Evolutionary conservation across 371 early-diverging fungal genomes (phyloP).

Genomic region (Mortierella sp.): DNA sequence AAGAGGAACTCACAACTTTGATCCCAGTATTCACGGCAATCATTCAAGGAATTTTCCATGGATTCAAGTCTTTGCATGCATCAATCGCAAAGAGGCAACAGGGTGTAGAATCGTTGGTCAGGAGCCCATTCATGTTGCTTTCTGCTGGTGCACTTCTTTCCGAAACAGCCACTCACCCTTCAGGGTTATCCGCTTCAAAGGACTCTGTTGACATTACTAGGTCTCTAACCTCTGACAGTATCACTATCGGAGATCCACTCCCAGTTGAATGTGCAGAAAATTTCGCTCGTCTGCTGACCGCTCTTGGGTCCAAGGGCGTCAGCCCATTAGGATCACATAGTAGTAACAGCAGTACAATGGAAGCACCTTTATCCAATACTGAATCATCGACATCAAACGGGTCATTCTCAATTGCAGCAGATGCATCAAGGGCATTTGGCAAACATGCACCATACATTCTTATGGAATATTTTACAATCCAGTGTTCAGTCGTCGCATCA

Average conservation of each 20-base stretch:
- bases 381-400: constrained; percentile 12
- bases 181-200: neutral
- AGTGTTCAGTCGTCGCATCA: constrained; percentile 69
- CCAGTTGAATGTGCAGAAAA: constrained; percentile 64
- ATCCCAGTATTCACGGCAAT: constrained; percentile 64
- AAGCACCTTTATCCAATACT: constrained; percentile 29
- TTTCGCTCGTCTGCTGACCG: constrained; percentile 67
- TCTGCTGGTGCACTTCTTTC: constrained; percentile 28
- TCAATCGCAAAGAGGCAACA: constrained; percentile 59
- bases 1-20: constrained; percentile 61
- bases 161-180: neutral
- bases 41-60: constrained; percentile 64
- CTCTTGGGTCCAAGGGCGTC: constrained; percentile 57
- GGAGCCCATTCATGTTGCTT: constrained; percentile 52
- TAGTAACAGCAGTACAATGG: constrained; percentile 6
- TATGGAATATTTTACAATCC: constrained; percentile 74
- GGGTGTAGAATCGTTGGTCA: constrained; percentile 40
- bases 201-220: too few species aligned
- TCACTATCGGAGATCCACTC: constrained; percentile 60
- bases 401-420: constrained; percentile 30
- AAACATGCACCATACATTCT: constrained; percentile 80
- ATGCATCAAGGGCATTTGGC: constrained; percentile 66
- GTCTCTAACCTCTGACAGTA: neutral
- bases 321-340: constrained; percentile 12
- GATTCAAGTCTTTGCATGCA: constrained; percentile 70